Evolutionary conservation across 2,329 filamentous ascomycete species (phyloP).

Genomic region (Didymella segeticola): DNA sequence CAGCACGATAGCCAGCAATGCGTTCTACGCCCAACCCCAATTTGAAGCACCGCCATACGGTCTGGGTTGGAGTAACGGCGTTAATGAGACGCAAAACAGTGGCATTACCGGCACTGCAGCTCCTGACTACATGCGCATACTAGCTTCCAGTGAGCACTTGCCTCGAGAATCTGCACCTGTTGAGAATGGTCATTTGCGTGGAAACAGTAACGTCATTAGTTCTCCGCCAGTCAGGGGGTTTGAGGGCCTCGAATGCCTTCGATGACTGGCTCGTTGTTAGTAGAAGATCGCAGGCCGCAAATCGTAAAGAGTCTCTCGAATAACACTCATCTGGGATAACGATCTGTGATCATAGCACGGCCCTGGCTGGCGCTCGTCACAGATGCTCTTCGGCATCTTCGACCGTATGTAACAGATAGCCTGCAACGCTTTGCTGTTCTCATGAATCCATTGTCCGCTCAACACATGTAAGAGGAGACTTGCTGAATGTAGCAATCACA

Average conservation of each 20-base stretch:
- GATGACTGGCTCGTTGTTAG: background rate
- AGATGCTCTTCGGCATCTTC: background rate
- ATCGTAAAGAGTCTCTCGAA: no score
- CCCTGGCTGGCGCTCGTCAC: background rate
- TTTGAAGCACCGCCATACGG: slow-evolving; percentile 19
- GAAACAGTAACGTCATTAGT: background rate
- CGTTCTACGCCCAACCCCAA: slow-evolving; percentile 12
- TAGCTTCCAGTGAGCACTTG: slow-evolving; percentile 14
- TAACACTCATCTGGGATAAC: background rate
- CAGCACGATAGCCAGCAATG: slow-evolving; percentile 8
- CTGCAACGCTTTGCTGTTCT: background rate
- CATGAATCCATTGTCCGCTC: background rate
- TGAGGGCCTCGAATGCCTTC: background rate
- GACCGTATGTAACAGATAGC: background rate
- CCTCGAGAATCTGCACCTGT: background rate
- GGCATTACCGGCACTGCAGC: background rate
- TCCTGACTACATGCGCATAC: slow-evolving; percentile 13
- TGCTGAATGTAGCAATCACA: background rate
- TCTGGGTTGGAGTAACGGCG: slow-evolving; percentile 20
- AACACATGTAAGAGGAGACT: background rate
- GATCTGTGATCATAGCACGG: background rate
- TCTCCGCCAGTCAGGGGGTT: background rate
- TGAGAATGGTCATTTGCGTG: background rate
- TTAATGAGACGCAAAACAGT: background rate
- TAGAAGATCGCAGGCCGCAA: no score